These are phyloP conservation scores for Botrytis fragariae DNA, from an alignment of 2,329 filamentous ascomycete genomes.

Conservation along the genomic window DNA sequence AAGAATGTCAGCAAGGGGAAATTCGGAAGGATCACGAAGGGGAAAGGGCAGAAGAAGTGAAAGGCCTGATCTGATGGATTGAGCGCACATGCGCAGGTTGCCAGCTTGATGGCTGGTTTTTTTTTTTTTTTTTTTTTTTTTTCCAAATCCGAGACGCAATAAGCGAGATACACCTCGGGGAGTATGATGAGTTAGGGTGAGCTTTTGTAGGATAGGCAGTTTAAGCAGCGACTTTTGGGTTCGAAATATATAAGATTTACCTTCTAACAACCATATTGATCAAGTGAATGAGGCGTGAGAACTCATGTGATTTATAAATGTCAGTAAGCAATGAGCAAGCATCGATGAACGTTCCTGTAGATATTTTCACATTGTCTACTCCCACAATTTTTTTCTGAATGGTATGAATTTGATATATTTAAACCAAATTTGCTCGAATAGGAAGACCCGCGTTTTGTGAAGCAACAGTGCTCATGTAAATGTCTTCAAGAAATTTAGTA, in stretches of 20 bases:
- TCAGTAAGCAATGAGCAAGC: too few relatives aligned
- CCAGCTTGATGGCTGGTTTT: background rate
- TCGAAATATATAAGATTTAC: accelerated
- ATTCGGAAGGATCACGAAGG: accelerated
- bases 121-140: background rate
- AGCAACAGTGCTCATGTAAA: too few relatives aligned
- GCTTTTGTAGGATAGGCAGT: background rate
- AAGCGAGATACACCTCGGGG: background rate
- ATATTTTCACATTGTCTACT: too few relatives aligned
- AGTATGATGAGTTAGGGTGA: background rate
- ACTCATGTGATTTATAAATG: too few relatives aligned
- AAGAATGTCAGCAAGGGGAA: background rate
- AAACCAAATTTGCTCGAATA: too few relatives aligned
- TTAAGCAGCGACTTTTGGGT: accelerated
- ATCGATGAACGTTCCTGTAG: accelerated
- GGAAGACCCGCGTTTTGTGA: too few relatives aligned
- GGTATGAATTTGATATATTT: too few relatives aligned
- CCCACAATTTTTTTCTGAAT: too few relatives aligned
- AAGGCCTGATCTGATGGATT: accelerated
- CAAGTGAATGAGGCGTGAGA: background rate
- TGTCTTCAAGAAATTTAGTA: too few relatives aligned
- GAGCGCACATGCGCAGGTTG: background rate
- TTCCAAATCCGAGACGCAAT: background rate
- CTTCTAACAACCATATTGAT: background rate
- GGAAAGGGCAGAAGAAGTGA: background rate